phyloP scores from a whole-genome alignment of 441 rosid genomes.

The Syzygium syzygioides region DNA sequence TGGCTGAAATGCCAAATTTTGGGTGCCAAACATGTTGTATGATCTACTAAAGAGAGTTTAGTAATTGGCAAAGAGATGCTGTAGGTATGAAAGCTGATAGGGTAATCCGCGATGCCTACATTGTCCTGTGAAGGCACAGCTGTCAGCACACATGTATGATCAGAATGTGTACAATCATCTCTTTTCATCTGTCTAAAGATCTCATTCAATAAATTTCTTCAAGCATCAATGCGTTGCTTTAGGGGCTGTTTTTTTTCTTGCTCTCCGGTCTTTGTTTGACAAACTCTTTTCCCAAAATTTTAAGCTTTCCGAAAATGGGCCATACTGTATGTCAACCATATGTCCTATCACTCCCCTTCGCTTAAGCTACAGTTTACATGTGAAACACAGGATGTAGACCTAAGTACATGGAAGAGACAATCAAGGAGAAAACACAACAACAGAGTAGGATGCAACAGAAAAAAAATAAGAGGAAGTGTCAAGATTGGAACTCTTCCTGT shows the following conservation, averaged over 20 bases:
- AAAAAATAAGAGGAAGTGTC: background rate
- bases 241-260: background rate
- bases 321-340: background rate
- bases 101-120: background rate
- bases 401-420: background rate
- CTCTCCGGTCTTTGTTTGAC: background rate
- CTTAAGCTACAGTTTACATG: background rate
- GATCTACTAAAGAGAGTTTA: background rate
- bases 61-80: background rate
- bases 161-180: background rate
- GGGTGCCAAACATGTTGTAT: background rate
- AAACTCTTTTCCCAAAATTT: background rate
- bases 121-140: background rate
- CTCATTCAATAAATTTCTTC: background rate
- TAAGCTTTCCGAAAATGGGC: background rate
- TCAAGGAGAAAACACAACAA: background rate
- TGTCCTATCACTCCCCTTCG: background rate
- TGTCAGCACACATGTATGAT: background rate
- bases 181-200: background rate
- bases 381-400: background rate
- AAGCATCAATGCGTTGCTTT: background rate
- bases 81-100: background rate
- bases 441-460: background rate
- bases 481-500: background rate
- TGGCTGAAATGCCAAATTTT: background rate